Conservation (phyloP, 768 basidiomycete genomes). For the Rhodosporidiobolus odoratus region DNA sequence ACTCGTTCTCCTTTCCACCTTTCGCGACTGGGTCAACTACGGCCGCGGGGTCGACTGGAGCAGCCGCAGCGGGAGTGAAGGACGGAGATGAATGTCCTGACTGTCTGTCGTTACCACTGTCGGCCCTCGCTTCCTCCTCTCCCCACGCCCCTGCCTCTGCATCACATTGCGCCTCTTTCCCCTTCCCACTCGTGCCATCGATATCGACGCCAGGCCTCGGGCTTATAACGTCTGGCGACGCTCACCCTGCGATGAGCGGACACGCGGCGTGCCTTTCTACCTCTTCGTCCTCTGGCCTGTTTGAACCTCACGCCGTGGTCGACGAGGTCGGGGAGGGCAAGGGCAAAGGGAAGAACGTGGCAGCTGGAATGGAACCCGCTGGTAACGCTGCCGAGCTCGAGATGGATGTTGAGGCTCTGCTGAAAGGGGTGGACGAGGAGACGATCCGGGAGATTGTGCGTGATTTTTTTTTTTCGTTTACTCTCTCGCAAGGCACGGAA, state of each 20-base stretch:
- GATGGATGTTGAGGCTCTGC: slow-evolving; percentile 1
- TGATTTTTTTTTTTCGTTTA: not conserved
- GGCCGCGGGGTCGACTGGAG: not conserved
- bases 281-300: too few relatives aligned
- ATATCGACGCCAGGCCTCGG: not conserved
- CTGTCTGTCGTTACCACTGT: not conserved
- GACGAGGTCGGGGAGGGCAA: not conserved
- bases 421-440: slow-evolving; percentile 26
- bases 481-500: too few relatives aligned
- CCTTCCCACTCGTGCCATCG: not conserved
- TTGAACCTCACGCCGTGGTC: too few relatives aligned
- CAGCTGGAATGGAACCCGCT: not conserved
- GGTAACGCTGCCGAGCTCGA: not conserved
- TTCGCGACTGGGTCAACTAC: too few relatives aligned
- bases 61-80: not conserved
- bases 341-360: not conserved
- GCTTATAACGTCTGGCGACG: not conserved
- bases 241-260: not conserved
- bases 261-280: not conserved
- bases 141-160: too few relatives aligned
- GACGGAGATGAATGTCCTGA: slow-evolving; percentile 6
- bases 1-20: too few relatives aligned
- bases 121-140: not conserved
- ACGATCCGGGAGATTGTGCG: slow-evolving; percentile 36
- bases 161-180: too few relatives aligned